Base-by-base conservation (phyloP, 108 stramenopile species). In the Stephanodiscus triporus region DNA sequence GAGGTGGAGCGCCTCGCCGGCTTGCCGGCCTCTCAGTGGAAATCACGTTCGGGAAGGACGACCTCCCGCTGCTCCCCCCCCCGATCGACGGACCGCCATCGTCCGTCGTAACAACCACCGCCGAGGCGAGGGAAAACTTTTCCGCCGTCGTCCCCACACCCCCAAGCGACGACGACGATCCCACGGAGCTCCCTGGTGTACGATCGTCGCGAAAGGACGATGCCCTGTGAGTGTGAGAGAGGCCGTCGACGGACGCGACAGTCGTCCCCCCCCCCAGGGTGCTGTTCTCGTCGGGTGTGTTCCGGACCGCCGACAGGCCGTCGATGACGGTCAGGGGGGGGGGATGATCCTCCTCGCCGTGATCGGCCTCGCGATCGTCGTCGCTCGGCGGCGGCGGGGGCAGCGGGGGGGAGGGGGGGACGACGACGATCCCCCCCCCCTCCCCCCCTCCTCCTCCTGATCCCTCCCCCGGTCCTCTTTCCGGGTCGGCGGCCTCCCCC, bases 271-370 rank as follows among this genome's bases (percentile, higher is more conserved):
- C 37, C 2, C n/a, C 63, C 6, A 27, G 23, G 9, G 38, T 20
- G 38, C 37, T 20, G 43, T n/a, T 20, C 29, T 65, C 42, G 48
- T 65, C 63, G 63, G 63, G 42, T 16, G n/a, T 65, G 23, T 43
- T 43, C 2, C 38, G 19, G 13, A n/a, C 32, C 19, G 48, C 63
- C 58, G 32, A 59, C n/a, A 34, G 58, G 7, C 58, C 58, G 16
- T 59, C 58, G 19, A 59, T 59, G 58, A 59, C 51, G 51, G 40
- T 9, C 7, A 9, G 8, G 40, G 40, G 40, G 40, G 8, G 40
- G 40, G 40, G 40, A n/a, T n/a, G n/a, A n/a, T n/a, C n/a, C n/a
- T n/a, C n/a, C n/a, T n/a, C n/a, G n/a, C n/a, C n/a, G n/a, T n/a
- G n/a, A n/a, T n/a, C n/a, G n/a, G n/a, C n/a, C n/a, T n/a, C n/a